Base-by-base conservation (phyloP, 2,329 filamentous ascomycete genomes). In the Alternaria triticina region DNA sequence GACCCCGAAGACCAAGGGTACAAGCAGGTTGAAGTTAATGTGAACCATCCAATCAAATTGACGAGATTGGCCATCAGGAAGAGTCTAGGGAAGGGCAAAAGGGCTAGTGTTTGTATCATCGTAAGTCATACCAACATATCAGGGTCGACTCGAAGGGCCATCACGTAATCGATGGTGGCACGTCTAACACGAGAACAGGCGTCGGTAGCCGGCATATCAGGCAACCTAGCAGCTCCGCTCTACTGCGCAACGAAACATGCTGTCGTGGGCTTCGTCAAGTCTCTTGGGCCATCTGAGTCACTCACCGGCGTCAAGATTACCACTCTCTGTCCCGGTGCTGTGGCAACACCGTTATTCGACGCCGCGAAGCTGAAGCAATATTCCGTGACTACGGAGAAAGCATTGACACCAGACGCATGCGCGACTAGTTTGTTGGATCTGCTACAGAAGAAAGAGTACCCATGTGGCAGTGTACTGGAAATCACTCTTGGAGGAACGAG, bases 161-260 rank as follows among this genome's bases (percentile, higher is more conserved):
- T 30, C 13, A n/a, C 9, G 20, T 25, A 28, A 12, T 52, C 5
- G 3, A 17, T 23, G 20, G 15, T 6, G 5, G 20, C 6, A 52
- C 6, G 20, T 52, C 45, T 59, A 25, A 62, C 51, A 12, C n/a
- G 3, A 12, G 10, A 33, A 4, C 23, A 76, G 73, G 63, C 75
- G 3, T 76, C 74, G 0, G 66, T 75, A 4, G 74, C 58, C 3
- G 75, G 75, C 2, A 56, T 77, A 9, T n/a, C 58, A 28, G 74
- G 73, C 12, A 72, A 47, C 47, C 54, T 74, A n/a, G 70, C 70
- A 23, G 70, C 70, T 10, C 74, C 75, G 0, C 61, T 77, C 10
- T 77, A 77, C 55, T 74, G 69, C 44, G 75, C 75, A 12, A 77
- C 73, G 1, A 77, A 77, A 51, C 75, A 77, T 47, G 74, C 75